A percentile compares a stretch with the other conserved stretches of the same genome.
These are phyloP conservation scores for Eutrema heterophyllum DNA, from an alignment of 345 rosid genomes.

Conservation along the genomic window DNA sequence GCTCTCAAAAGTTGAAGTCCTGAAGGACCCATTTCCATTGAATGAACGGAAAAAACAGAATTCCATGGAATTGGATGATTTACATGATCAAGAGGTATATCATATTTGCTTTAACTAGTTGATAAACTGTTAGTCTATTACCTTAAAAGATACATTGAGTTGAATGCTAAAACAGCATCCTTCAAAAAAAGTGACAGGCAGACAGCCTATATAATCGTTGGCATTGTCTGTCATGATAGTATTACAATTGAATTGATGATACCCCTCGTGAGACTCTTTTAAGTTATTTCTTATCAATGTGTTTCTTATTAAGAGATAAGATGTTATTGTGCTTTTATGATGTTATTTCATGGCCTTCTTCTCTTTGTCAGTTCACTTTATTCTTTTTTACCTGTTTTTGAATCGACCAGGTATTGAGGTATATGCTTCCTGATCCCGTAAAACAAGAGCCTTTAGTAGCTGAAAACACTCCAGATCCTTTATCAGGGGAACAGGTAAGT, in stretches of 20 bases:
- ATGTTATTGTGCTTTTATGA: not conserved
- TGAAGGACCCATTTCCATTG: slow-evolving; percentile 75
- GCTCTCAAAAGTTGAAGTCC: slow-evolving; percentile 64
- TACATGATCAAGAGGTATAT: slow-evolving; percentile 54
- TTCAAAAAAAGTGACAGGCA: not conserved
- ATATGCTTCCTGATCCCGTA: slow-evolving; percentile 55
- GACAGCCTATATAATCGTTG: not conserved
- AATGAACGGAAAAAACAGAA: slow-evolving; percentile 53
- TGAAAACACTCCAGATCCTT: slow-evolving; percentile 82
- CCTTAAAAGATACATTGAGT: not conserved
- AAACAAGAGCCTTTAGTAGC: slow-evolving; percentile 69
- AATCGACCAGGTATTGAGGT: slow-evolving; percentile 48
- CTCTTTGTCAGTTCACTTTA: not conserved
- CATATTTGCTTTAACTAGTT: not conserved
- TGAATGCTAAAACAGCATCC: not conserved
- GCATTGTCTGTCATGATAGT: not conserved
- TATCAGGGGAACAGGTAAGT: slow-evolving; percentile 88
- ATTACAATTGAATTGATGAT: not conserved
- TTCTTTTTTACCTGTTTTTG: slow-evolving; percentile 2
- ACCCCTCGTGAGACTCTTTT: not conserved
- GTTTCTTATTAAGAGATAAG: not conserved
- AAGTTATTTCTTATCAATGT: not conserved
- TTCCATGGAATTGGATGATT: slow-evolving; percentile 70
- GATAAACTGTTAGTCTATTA: not conserved
- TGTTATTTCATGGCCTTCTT: not conserved